Conservation (phyloP, 345 rosid species). For the Salix arbutifolia region DNA sequence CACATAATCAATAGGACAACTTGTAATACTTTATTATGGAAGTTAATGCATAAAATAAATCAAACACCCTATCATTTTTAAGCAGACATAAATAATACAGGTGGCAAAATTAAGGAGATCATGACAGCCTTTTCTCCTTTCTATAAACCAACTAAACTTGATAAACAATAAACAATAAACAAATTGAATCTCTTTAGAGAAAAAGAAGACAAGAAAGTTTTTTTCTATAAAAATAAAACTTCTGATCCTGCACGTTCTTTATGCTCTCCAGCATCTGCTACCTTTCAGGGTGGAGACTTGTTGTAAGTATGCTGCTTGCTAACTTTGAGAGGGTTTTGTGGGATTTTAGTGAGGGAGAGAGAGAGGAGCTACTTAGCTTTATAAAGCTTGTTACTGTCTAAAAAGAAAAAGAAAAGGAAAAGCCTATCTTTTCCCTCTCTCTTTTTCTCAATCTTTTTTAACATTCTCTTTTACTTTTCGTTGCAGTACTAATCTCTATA, state of each 20-base stretch:
- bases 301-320: background rate
- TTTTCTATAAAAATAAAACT: conserved; percentile 2
- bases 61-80: background rate
- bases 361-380: background rate
- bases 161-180: background rate
- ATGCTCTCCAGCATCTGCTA: conserved; percentile 33
- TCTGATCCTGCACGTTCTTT: conserved; percentile 51
- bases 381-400: conserved; percentile 5
- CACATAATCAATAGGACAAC: background rate
- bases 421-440: background rate
- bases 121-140: background rate
- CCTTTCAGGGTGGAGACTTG: conserved; percentile 11
- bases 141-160: background rate
- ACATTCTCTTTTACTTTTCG: conserved; percentile 11
- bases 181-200: background rate
- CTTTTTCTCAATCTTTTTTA: conserved; percentile 4
- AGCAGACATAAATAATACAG: background rate
- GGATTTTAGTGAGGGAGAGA: conserved; percentile 17
- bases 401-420: background rate
- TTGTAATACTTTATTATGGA: background rate
- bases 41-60: background rate
- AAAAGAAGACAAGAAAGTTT: background rate
- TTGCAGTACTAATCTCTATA: conserved; percentile 17
- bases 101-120: too few relatives aligned
- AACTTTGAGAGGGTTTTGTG: conserved; percentile 17